Evolutionary conservation across 495 filamentous ascomycete species (phyloP), one percentile per base, ranked within the genome.

Genomic region (Penicillium coprophilum): DNA sequence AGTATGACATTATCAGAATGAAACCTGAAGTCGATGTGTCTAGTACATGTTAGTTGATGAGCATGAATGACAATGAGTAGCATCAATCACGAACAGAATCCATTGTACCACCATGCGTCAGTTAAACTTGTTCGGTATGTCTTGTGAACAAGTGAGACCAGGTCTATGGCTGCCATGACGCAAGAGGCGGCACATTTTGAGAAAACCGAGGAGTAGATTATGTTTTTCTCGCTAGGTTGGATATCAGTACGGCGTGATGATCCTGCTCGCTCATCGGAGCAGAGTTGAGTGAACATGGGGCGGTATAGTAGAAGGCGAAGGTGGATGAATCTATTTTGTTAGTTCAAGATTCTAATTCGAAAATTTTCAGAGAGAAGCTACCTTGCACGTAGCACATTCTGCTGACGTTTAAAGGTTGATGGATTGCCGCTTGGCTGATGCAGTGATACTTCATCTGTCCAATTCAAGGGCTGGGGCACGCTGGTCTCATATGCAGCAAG

Each of bases 31-130:
- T 77, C 10, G 74, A 75, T 28, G 69, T 69, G 57, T 77, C 74
- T 78, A 43, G 28, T n/a, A 9, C 8, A 13, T 6, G 34, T 20
- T 27, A 53, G 38, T 46, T 39, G 10, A 49, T 30, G 43, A 12
- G 15, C 3, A 48, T 7, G 7, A 17, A 0, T 7, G 1, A 28
- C 19, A 15, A 11, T 7, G n/a, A 39, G 46, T 44, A 8, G 9
- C 17, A 10, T 3, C 6, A 7, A 34, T 1, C 6, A 55, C 72
- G n/a, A 63, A 78, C 75, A 80, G 17, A 77, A 72, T 2, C 69
- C 72, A 61, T 75, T 76, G 54, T 75, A 79, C 74, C 77, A 80
- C 77, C 77, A 80, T 4, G 76, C 69, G 34, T 71, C 72, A 13
- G 76, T 74, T 4, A 59, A 47, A 6, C 64, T 59, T 3, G 76